Percentiles rank a stretch among this genome's conserved stretches.
Conservation (phyloP, 352 stramenopile genomes). For the Globisporangium radiosum region DNA sequence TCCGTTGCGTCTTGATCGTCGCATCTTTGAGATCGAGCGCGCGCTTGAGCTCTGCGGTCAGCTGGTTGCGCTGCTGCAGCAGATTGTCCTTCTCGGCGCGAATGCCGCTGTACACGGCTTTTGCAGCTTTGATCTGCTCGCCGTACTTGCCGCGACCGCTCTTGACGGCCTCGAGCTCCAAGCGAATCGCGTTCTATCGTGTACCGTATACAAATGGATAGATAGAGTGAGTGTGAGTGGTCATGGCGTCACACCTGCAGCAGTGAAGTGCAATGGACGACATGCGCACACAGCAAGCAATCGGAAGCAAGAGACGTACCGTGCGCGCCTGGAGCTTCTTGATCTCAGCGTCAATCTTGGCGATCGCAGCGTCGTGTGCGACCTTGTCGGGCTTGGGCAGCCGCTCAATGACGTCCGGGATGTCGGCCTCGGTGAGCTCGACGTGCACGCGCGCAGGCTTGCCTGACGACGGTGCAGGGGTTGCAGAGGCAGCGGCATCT, state of each 20-base stretch:
- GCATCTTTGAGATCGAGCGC: slow-evolving; percentile 79
- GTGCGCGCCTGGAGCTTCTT: slow-evolving; percentile 89
- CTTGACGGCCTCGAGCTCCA: slow-evolving; percentile 80
- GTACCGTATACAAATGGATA: not conserved
- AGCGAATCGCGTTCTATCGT: slow-evolving; percentile 41
- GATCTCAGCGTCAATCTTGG: slow-evolving; percentile 84
- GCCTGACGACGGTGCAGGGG: not conserved
- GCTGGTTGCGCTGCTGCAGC: slow-evolving; percentile 76
- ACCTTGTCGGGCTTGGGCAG: slow-evolving; percentile 87
- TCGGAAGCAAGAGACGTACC: slow-evolving; percentile 14
- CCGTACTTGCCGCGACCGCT: slow-evolving; percentile 73
- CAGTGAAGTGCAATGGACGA: not conserved
- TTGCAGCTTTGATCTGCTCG: slow-evolving; percentile 84
- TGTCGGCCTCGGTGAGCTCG: slow-evolving; percentile 39
- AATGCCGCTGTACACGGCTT: slow-evolving; percentile 77
- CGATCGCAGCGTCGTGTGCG: slow-evolving; percentile 83
- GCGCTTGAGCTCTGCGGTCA: slow-evolving; percentile 76
- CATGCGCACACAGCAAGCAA: not conserved
- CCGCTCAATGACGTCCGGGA: slow-evolving; percentile 75
- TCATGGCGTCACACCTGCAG: not conserved
- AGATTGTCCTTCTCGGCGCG: slow-evolving; percentile 82
- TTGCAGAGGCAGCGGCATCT: not conserved
- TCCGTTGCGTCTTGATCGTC: slow-evolving; percentile 64
- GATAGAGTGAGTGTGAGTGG: not conserved
- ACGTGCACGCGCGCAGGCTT: slow-evolving; percentile 10